A percentile compares a stretch with the other conserved stretches of the same genome.
These are phyloP conservation scores for Hydrangea macrophylla DNA, from an alignment of 148 eudicot species.

Conservation along the genomic window DNA sequence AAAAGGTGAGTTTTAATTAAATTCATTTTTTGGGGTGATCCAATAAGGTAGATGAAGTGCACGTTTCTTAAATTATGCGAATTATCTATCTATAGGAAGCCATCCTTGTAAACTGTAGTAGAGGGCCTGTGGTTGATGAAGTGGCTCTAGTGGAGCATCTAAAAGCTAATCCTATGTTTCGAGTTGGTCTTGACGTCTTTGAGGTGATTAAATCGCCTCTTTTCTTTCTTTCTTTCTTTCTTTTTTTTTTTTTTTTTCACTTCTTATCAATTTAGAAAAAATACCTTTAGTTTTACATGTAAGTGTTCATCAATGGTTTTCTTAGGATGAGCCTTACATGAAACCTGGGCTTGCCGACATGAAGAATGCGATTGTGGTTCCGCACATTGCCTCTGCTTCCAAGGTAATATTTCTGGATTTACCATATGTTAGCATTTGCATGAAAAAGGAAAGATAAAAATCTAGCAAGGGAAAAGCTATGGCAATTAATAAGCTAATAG, in stretches of 20 bases:
- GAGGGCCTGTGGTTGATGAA: conserved; percentile 98
- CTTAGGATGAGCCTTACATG: conserved; percentile 94
- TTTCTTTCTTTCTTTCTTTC: neutral
- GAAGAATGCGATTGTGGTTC: conserved; percentile 94
- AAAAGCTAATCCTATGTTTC: conserved; percentile 90
- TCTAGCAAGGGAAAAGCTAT: neutral
- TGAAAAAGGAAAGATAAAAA: neutral
- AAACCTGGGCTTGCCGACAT: conserved; percentile 94
- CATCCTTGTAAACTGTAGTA: conserved; percentile 87
- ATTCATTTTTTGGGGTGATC: neutral
- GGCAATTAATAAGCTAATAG: too few species aligned
- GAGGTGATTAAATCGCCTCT: conserved; percentile 53
- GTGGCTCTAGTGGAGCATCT: conserved; percentile 94
- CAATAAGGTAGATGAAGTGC: neutral
- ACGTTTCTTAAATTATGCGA: conserved; percentile 4
- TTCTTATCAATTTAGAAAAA: neutral
- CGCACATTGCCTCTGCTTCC: conserved; percentile 98
- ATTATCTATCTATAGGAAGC: conserved; percentile 63
- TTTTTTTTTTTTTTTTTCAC: too few species aligned
- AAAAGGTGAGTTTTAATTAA: conserved; percentile 49
- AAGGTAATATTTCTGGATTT: conserved; percentile 44
- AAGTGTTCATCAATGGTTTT: neutral
- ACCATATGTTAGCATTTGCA: neutral
- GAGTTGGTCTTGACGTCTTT: conserved; percentile 98
- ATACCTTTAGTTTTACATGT: neutral